Conservation (phyloP, 768 basidiomycete species). For the Clitopilus hobsonii region DNA sequence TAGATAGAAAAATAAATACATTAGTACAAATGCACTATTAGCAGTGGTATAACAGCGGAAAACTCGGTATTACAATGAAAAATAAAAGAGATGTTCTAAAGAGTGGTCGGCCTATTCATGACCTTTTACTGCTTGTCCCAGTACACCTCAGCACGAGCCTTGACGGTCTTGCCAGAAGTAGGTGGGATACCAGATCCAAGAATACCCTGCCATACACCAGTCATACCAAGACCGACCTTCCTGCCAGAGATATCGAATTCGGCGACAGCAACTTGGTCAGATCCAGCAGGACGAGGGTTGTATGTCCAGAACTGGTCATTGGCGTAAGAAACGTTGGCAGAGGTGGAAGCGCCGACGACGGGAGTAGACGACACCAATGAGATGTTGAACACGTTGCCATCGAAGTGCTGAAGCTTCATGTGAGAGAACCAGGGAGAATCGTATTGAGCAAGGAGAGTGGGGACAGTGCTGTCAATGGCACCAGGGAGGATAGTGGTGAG, state of each 20-base stretch:
- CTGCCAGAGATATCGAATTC: background rate
- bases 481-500: constrained; percentile 16
- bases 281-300: background rate
- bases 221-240: background rate
- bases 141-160: constrained; percentile 1
- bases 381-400: constrained; percentile 19
- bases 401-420: constrained; percentile 18
- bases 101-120: background rate
- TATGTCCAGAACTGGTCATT: background rate
- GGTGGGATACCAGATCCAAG: background rate
- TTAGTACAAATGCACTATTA: background rate
- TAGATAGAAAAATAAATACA: background rate
- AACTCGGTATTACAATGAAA: background rate
- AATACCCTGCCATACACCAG: background rate
- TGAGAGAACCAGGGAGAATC: constrained; percentile 13
- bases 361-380: background rate
- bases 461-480: constrained; percentile 12
- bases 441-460: constrained; percentile 20
- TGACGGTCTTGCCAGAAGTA: background rate
- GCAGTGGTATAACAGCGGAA: background rate
- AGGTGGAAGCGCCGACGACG: background rate
- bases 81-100: background rate
- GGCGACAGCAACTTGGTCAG: background rate
- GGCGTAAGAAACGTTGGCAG: background rate
- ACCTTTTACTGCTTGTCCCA: constrained; percentile 1